Base-by-base conservation (phyloP, 2,329 filamentous ascomycete species). In the Xylariales sp. region DNA sequence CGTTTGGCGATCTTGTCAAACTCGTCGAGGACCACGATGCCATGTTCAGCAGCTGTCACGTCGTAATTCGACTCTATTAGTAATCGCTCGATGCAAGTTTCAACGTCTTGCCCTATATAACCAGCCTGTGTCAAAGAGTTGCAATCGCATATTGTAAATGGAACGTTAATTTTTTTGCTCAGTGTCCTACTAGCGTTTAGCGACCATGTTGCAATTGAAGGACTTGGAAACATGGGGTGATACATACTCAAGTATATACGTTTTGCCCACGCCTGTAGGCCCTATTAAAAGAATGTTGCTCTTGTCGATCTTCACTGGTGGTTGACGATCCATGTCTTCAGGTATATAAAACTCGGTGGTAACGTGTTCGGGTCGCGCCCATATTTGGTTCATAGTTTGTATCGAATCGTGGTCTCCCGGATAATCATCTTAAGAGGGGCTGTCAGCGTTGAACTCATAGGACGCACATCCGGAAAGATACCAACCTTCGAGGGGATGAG, bases 61-160 rank as follows among this genome's bases (percentile, higher is more conserved):
- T 97, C 92, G 79, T 97, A 97, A 78, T 97, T 95, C 8, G 95
- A 90, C 67, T 97, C 94, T 63, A 97, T 92, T 9, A 99, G 85
- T 32, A 99, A 85, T 52, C 96, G 87, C 76, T 97, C 93, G 48
- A 99, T 93, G 74, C 95, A 97, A 0, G 93, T 91, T 78, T 99
- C 96, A n/a, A 95, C 95, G 77, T 99, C 96, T 77, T 98, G 95
- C 36, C 96, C 96, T 73, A 99, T 97, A 75, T 99, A 99, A 32
- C 96, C 95, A 4, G 95, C 95, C 81, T 97, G 95, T 0, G 95
- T 98, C 71, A 98, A 94, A 5, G 94, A 93, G 58, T 96, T 97
- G 80, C 95, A 98, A 80, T 98, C 95, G 69, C 93, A 95, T 80
- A 97, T 97, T 69, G 93, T 94, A 76, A 97, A 97, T 0, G 96